Base-by-base conservation (phyloP, 169 alveolate species). In the Cryptosporidium sp. region DNA sequence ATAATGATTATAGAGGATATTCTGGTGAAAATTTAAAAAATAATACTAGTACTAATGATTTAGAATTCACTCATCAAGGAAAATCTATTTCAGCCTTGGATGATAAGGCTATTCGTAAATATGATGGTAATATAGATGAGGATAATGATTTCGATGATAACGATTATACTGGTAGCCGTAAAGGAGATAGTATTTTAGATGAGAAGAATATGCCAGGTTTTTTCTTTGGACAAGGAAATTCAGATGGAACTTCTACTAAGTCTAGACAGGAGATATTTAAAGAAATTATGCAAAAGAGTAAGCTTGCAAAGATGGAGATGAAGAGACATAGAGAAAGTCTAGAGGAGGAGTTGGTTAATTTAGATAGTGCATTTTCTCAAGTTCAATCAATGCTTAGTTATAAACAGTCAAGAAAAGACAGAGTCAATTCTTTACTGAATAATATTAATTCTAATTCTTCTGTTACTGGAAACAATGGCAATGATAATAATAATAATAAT, bases 31-130 rank as follows among this genome's bases (percentile, higher is more conserved):
- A 2, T 26, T 9, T 31, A 1, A 31, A 14, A 1, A 56, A 26
- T 6, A 56, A 10, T 26, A 56, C 7, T 7, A n/a, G 31, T 23
- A 7, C 0, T 10, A 21, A 56, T 73, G 61, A 52, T 73, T 56
- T 80, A 42, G 89, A 44, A 21, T 80, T 80, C n/a, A 80, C 89
- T 5, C 89, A 80, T 23, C 45, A 62, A 80, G 89, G 89, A n/a
- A 80, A 18, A 44, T 65, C 89, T n/a, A 42, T 80, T 18, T 80
- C 75, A 23, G 21, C 68, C 1, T 14, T 80, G 29, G 65, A 65
- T 60, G 89, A 80, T 31, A n/a, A 12, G 9, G 51, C 8, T 26
- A 80, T 80, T 39, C 42, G 75, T 10, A 42, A 44, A 29, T 80
- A 62, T 61, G 9, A 33, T 60, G 61, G 23, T n/a, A n/a, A 58